A percentile compares a stretch with the other conserved stretches of the same genome.
Conservation (phyloP, 441 rosid species). For the Sinapis alba region DNA sequence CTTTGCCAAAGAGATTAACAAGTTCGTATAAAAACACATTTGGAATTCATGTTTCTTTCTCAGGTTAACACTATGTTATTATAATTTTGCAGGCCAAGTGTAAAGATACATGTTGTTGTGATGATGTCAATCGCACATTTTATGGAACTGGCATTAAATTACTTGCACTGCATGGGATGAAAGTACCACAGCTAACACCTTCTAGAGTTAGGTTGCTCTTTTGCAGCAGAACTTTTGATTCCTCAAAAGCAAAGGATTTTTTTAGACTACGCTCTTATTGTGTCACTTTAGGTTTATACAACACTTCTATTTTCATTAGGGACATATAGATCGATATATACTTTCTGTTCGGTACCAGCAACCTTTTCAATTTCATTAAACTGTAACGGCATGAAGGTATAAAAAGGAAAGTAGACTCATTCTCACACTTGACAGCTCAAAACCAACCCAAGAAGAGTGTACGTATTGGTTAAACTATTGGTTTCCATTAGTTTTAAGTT, state of each 20-base stretch:
- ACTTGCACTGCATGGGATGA: constrained; percentile 88
- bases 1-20: too few species aligned
- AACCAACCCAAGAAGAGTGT: constrained; percentile 60
- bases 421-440: constrained; percentile 64
- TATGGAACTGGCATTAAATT: constrained; percentile 65
- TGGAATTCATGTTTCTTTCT: too few species aligned
- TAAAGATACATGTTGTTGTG: too few species aligned
- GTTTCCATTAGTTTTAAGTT: too few species aligned
- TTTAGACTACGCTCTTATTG: constrained; percentile 77
- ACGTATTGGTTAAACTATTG: constrained; percentile 43
- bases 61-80: too few species aligned
- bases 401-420: constrained; percentile 72
- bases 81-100: too few species aligned
- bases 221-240: constrained; percentile 74
- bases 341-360: constrained; percentile 3
- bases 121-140: constrained; percentile 87
- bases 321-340: constrained; percentile 7
- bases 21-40: too few species aligned
- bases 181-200: constrained; percentile 88
- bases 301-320: too few species aligned
- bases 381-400: constrained; percentile 66
- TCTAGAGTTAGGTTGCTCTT: constrained; percentile 88
- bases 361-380: background rate
- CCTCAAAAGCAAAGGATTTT: constrained; percentile 76
- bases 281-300: constrained; percentile 72